Conservation (phyloP, 129 eudicot species). For the Erigeron canadensis region DNA sequence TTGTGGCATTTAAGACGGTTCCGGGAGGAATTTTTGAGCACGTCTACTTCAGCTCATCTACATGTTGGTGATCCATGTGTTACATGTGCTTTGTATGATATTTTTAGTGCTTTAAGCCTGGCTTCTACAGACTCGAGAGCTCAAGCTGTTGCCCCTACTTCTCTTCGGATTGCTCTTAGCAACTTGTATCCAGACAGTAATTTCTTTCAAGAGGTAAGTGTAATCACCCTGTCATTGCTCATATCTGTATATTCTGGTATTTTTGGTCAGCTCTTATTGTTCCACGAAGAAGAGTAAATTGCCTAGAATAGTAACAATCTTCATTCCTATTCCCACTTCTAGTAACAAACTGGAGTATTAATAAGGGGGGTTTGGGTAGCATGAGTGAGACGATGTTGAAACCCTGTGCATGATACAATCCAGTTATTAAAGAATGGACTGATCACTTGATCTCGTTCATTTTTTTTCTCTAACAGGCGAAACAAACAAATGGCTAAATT, state of each 20-base stretch:
- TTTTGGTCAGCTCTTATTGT: slow-evolving; percentile 4
- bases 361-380: neutral
- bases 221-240: slow-evolving; percentile 12
- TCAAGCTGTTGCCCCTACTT: slow-evolving; percentile 89
- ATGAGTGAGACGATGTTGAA: neutral
- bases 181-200: slow-evolving; percentile 92
- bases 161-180: slow-evolving; percentile 88
- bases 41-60: slow-evolving; percentile 61
- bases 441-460: neutral
- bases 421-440: neutral
- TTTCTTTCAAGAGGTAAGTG: slow-evolving; percentile 85
- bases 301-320: no score
- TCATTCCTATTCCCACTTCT: no score
- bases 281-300: neutral
- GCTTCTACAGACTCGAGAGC: slow-evolving; percentile 51
- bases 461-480: no score
- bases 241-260: neutral
- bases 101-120: slow-evolving; percentile 64
- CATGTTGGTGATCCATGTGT: slow-evolving; percentile 99
- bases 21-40: slow-evolving; percentile 72
- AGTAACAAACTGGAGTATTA: no score
- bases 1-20: slow-evolving; percentile 88
- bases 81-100: slow-evolving; percentile 76
- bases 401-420: neutral
- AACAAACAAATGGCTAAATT: neutral